Evolutionary conservation across 192 early-diverging fungal genomes (phyloP).

Genomic region (Coemansia sp.): DNA sequence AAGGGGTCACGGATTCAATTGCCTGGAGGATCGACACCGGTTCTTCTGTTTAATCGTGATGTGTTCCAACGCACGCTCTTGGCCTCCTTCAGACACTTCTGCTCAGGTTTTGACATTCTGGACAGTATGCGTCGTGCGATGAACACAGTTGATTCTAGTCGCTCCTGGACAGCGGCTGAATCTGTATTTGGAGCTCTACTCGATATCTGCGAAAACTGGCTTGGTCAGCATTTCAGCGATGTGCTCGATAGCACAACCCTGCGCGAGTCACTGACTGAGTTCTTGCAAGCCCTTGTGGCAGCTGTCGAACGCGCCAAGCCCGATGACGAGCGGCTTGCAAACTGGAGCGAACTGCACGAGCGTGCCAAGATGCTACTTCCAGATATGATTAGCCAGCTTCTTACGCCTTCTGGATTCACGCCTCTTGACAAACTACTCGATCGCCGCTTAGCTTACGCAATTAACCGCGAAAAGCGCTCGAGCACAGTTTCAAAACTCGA

Average conservation of each 20-base stretch:
- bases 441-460: conserved; percentile 27
- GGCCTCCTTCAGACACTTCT: conserved; percentile 65
- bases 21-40: conserved; percentile 21
- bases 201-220: conserved; percentile 63
- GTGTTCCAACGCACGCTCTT: conserved; percentile 58
- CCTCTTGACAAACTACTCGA: conserved; percentile 33
- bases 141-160: conserved; percentile 7
- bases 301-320: conserved; percentile 4
- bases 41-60: conserved; percentile 49
- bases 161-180: conserved; percentile 37
- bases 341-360: conserved; percentile 14
- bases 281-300: conserved; percentile 19
- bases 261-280: conserved; percentile 51
- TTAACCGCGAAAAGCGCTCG: conserved; percentile 31
- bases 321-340: conserved; percentile 4
- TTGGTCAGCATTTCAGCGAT: conserved; percentile 58
- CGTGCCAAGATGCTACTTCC: conserved; percentile 20
- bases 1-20: conserved; percentile 43
- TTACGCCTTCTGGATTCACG: conserved; percentile 31
- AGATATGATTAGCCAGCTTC: conserved; percentile 29
- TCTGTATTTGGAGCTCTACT: conserved; percentile 38
- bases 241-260: conserved; percentile 61
- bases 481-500: conserved; percentile 23
- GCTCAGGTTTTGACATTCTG: conserved; percentile 49
- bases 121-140: conserved; percentile 31